A percentile compares a stretch with the other conserved stretches of the same genome.
Evolutionary conservation across 345 rosid genomes (phyloP).

Genomic region (Anacardium occidentale): DNA sequence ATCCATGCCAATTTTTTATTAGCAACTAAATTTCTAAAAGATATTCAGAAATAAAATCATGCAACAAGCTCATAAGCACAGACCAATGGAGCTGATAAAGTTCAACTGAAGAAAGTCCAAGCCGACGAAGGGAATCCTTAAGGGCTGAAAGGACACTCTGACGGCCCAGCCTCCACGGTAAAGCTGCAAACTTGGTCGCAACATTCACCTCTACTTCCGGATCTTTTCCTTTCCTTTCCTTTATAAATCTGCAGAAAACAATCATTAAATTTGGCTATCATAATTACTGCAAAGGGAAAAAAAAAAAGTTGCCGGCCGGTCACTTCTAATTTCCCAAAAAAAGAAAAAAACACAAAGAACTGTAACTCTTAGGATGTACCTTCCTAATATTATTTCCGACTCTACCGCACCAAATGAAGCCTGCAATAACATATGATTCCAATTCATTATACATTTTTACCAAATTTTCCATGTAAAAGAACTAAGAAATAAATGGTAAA

Average conservation of each 20-base stretch:
- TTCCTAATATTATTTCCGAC: constrained; percentile 86
- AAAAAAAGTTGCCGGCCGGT: background rate
- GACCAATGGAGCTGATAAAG: constrained; percentile 98
- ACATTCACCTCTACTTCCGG: constrained; percentile 58
- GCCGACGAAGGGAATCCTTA: constrained; percentile 75
- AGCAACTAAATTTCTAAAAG: constrained; percentile 21
- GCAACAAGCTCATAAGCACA: constrained; percentile 13
- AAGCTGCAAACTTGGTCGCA: constrained; percentile 95
- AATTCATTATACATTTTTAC: background rate
- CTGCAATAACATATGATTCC: constrained; percentile 38
- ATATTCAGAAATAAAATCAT: background rate
- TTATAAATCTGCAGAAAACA: constrained; percentile 58
- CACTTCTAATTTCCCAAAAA: background rate
- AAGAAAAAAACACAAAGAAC: background rate
- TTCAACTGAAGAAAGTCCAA: constrained; percentile 77
- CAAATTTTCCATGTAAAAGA: background rate
- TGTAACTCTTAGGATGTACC: constrained; percentile 41
- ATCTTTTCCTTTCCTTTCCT: constrained; percentile 62
- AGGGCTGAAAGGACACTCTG: constrained; percentile 77
- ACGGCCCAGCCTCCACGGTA: constrained; percentile 97
- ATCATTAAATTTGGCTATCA: constrained; percentile 9
- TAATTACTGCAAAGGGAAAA: background rate
- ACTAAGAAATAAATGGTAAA: constrained; percentile 1
- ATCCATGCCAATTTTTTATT: constrained; percentile 23
- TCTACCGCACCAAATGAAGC: constrained; percentile 63